These are phyloP conservation scores for Ulota crispa DNA, from an alignment of 225 moss, liverwort and hornwort genomes.

Conservation along the genomic window DNA sequence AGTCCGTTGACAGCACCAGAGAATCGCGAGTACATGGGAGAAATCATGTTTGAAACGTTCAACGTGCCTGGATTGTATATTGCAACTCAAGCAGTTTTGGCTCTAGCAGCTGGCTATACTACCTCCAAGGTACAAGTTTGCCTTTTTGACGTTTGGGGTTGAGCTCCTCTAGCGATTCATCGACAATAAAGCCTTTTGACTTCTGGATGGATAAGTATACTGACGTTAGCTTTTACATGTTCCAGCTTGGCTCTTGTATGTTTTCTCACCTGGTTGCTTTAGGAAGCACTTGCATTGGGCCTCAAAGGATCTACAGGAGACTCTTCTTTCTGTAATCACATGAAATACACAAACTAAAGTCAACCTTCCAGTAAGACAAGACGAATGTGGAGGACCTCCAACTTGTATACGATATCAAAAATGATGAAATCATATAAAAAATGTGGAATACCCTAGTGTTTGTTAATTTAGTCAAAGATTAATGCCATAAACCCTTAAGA, in stretches of 20 bases:
- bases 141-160: background rate
- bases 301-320: too few species aligned
- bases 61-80: conserved; percentile 93
- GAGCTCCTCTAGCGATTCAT: background rate
- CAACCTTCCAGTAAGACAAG: too few species aligned
- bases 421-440: too few species aligned
- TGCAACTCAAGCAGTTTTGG: conserved; percentile 89
- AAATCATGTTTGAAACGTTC: conserved; percentile 96
- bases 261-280: too few species aligned
- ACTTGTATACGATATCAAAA: too few species aligned
- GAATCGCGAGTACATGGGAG: conserved; percentile 90
- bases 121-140: conserved; percentile 72
- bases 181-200: background rate
- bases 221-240: background rate
- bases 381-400: too few species aligned
- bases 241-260: background rate
- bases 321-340: too few species aligned
- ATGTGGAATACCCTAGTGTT: too few species aligned
- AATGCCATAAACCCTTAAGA: too few species aligned
- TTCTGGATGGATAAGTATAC: background rate
- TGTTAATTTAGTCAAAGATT: too few species aligned
- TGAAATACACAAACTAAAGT: too few species aligned
- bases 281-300: too few species aligned
- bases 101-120: conserved; percentile 92
- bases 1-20: conserved; percentile 93